Base-by-base conservation (phyloP, 1,284 basidiomycete genomes). In the Rhodotorula sp. region DNA sequence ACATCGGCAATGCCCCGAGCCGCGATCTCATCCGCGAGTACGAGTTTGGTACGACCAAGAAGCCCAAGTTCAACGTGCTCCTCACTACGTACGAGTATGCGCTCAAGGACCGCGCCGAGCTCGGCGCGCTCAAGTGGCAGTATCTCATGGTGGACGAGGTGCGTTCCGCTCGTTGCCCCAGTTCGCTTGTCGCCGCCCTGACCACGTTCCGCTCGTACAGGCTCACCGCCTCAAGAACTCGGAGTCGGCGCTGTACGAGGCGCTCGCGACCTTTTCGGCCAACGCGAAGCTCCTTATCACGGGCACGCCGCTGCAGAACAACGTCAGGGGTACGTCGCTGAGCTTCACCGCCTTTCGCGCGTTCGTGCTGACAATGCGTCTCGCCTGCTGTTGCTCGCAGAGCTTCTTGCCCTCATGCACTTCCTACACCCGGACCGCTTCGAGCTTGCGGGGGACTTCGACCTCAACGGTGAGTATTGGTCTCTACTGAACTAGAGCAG, bases 341-440 rank as follows among this genome's bases (percentile, higher is more conserved):
- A 34, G 34, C 56, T 34, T 42, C 21, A 42, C 8, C 42, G 21
- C 23, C 23, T 23, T 65, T 61, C 70, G n/a, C 70, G 58, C 56
- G 45, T 9, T n/a, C 19, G 21, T 19, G 34, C 61, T n/a, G 7
- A 53, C 57, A 4, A 14, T 13, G 5, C 16, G 21, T 34, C 2
- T 42, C 34, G 23, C 48, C 16, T 34, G 42, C 3, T 21, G 64
- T 71, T 67, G 64, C 74, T 70, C 58, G 16, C 79, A 94, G 97
- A 99, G 82, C 85, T 99, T 34, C 85, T 98, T 54, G 93, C 97
- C 21, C 84, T 99, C 78, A 97, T 99, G 90, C 97, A 99, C 81
- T 99, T 99, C 86, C 85, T 99, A 73, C 96, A 97, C 89, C 97
- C 97, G 8, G 95, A 98, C 79, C 92, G 94, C 84, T 99, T 95